Conservation (phyloP, 108 stramenopile genomes). For the Cyclotella sp. region DNA sequence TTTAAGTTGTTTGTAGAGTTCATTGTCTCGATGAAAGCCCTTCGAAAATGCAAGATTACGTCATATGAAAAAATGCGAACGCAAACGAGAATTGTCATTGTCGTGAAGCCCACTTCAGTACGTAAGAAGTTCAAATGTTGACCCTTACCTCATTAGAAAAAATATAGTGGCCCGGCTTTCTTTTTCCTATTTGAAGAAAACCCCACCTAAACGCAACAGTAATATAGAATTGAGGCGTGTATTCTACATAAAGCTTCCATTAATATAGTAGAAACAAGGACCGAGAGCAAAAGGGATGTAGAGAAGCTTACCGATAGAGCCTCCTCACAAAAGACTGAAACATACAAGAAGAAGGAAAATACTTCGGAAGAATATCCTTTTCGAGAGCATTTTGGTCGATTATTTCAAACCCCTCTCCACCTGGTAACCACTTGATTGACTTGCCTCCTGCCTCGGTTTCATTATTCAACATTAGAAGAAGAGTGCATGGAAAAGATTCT, state of each 20-base stretch:
- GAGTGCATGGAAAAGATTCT: constrained; percentile 2
- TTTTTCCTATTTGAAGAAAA: constrained; percentile 17
- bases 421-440: constrained; percentile 13
- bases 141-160: constrained; percentile 19
- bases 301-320: constrained; percentile 19
- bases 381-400: constrained; percentile 18
- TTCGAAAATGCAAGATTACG: neutral
- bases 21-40: constrained; percentile 17
- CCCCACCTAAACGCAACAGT: neutral
- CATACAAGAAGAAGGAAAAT: constrained; percentile 18
- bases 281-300: no score
- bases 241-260: neutral
- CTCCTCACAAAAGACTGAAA: constrained; percentile 27
- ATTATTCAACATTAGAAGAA: constrained; percentile 8
- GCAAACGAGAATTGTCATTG: neutral
- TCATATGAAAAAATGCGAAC: neutral
- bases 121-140: neutral
- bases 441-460: neutral
- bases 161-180: constrained; percentile 11
- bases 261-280: neutral
- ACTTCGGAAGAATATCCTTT: constrained; percentile 24
- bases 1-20: constrained; percentile 11
- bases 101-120: neutral
- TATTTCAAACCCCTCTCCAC: constrained; percentile 20
- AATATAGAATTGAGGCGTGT: neutral